These are phyloP conservation scores for Cladorrhinum sp. DNA, from an alignment of 2,329 filamentous ascomycete genomes.

Conservation along the genomic window DNA sequence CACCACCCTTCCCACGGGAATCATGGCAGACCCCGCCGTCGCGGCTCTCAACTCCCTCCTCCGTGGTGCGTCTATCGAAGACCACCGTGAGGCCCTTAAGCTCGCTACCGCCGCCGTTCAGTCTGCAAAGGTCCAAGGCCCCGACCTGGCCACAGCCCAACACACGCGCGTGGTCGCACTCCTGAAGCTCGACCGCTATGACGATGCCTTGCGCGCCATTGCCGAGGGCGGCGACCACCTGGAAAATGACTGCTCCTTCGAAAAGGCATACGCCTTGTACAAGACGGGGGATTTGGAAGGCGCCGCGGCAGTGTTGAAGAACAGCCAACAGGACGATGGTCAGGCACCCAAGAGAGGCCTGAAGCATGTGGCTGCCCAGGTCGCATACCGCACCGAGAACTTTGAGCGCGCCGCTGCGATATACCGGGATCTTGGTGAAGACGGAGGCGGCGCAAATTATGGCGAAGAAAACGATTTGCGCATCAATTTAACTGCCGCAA, in stretches of 20 bases:
- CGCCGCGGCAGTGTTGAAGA: conserved; percentile 48
- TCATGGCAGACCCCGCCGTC: conserved; percentile 45
- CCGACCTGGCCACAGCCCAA: conserved; percentile 49
- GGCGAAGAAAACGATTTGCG: conserved; percentile 71
- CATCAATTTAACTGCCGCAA: conserved; percentile 71
- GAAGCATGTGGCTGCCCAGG: conserved; percentile 60
- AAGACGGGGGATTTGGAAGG: conserved; percentile 69
- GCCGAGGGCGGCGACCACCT: conserved; percentile 61
- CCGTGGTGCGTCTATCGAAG: conserved; percentile 55
- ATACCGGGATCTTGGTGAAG: conserved; percentile 56
- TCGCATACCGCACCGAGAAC: conserved; percentile 71
- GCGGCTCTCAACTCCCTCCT: conserved; percentile 53
- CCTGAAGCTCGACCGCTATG: conserved; percentile 77
- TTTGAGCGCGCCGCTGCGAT: conserved; percentile 64
- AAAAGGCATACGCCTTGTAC: conserved; percentile 80
- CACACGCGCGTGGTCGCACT: conserved; percentile 72
- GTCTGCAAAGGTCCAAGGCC: conserved; percentile 53
- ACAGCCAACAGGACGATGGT: conserved; percentile 2
- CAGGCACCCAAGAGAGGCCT: conserved; percentile 24
- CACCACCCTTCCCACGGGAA: conserved; percentile 17
- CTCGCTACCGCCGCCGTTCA: conserved; percentile 61
- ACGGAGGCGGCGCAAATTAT: conserved; percentile 40
- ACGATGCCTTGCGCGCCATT: conserved; percentile 69
- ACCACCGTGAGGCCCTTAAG: conserved; percentile 72
- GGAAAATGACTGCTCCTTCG: conserved; percentile 60